Evolutionary conservation across 23 red algal species (phyloP).

Genomic region (Porphyridium purpureum): DNA sequence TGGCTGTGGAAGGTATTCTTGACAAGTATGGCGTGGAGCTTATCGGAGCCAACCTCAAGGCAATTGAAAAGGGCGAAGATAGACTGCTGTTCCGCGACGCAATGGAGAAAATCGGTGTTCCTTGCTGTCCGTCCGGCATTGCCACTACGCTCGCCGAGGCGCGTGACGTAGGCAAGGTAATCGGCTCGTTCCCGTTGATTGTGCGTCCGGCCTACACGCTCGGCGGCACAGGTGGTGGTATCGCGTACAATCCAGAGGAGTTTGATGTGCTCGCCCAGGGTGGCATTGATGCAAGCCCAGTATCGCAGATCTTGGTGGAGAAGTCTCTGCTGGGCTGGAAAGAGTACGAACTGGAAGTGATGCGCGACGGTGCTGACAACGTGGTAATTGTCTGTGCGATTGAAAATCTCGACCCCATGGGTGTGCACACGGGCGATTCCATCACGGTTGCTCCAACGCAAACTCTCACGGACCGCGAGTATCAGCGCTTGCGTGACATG

Average conservation of each 20-base stretch:
- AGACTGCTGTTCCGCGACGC: conserved; percentile 80
- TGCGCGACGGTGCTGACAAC: conserved; percentile 89
- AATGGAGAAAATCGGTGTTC: conserved; percentile 86
- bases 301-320: conserved; percentile 85
- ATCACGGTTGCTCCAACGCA: conserved; percentile 93
- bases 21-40: conserved; percentile 76
- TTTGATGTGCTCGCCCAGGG: conserved; percentile 82
- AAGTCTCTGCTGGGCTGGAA: conserved; percentile 95
- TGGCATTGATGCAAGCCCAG: conserved; percentile 79
- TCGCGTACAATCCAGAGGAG: conserved; percentile 93
- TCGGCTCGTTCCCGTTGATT: conserved; percentile 81
- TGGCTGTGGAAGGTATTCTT: conserved; percentile 59
- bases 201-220: conserved; percentile 97
- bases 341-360: conserved; percentile 99
- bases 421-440: conserved; percentile 93
- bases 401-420: conserved; percentile 99
- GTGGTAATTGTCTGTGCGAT: conserved; percentile 94
- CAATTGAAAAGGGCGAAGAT: conserved; percentile 96
- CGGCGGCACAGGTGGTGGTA: conserved; percentile 92
- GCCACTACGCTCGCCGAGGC: conserved; percentile 71
- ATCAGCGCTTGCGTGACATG: conserved; percentile 89
- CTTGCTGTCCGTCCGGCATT: conserved; percentile 75
- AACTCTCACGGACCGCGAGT: conserved; percentile 95
- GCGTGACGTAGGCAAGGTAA: conserved; percentile 49
- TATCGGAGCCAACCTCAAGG: conserved; percentile 87